These are phyloP conservation scores for Bathelium albidoporum DNA, from an alignment of 495 filamentous ascomycete species.

Conservation along the genomic window DNA sequence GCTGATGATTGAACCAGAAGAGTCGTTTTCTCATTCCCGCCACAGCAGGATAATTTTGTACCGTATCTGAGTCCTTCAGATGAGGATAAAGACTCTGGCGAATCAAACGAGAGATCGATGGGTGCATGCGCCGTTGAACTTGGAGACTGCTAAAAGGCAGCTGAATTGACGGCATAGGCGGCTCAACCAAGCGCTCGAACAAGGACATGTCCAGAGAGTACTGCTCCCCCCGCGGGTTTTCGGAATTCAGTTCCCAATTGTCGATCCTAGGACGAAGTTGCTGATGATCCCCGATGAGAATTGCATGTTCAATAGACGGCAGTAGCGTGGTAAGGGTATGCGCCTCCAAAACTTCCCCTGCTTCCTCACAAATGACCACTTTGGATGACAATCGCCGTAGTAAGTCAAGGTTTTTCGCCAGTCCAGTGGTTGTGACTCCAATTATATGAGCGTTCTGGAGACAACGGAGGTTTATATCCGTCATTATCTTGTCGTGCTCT, in stretches of 20 bases:
- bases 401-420: slow-evolving; percentile 54
- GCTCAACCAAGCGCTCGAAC: slow-evolving; percentile 57
- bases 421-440: slow-evolving; percentile 63
- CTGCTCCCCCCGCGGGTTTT: slow-evolving; percentile 42
- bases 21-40: slow-evolving; percentile 53
- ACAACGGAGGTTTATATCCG: slow-evolving; percentile 43
- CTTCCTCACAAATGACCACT: slow-evolving; percentile 67
- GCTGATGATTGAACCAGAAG: slow-evolving; percentile 64
- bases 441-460: slow-evolving; percentile 52
- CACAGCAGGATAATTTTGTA: slow-evolving; percentile 48
- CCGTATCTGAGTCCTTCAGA: slow-evolving; percentile 47
- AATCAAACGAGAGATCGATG: slow-evolving; percentile 51
- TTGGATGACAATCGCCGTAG: slow-evolving; percentile 53
- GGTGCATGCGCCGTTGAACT: slow-evolving; percentile 69
- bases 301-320: slow-evolving; percentile 59
- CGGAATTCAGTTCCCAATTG: slow-evolving; percentile 52
- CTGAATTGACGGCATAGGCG: slow-evolving; percentile 19
- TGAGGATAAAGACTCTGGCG: slow-evolving; percentile 54
- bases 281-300: slow-evolving; percentile 68
- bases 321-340: slow-evolving; percentile 59
- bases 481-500: slow-evolving; percentile 28
- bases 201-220: slow-evolving; percentile 57
- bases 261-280: slow-evolving; percentile 62
- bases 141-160: slow-evolving; percentile 51
- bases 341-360: slow-evolving; percentile 64